Base-by-base conservation (phyloP, 169 alveolate genomes). In the Haemoproteus tartakovskyi region DNA sequence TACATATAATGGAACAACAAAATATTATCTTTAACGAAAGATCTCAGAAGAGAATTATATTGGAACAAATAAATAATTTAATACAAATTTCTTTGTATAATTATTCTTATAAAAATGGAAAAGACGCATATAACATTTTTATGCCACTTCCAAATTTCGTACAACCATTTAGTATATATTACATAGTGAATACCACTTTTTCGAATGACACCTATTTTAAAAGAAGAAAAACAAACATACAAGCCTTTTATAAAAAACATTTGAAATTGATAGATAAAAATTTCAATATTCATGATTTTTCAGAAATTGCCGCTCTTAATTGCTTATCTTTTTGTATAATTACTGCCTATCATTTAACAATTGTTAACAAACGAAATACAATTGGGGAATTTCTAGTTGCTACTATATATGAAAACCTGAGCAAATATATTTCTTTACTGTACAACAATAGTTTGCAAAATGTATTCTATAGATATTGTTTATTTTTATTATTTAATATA, bases 401-500 rank as follows among this genome's bases (percentile, higher is more conserved):
- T 26, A 4, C 57, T 0, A 56, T 74, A 56, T 74, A 74, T 37
- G 84, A 74, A 51, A 56, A 74, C 45, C 57, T 74, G 26, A 59
- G 48, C 19, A 74, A 74, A 16, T 74, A 74, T 60, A 60, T 74
- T 8, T 74, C 84, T 4, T 26, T 74, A 27, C 29, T 74, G 22
- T 74, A 74, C 57, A 74, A 74, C 51, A 74, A 74, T 50, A 74
- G 78, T 54, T 5, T 74, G 1, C 84, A 74, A 22, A 74, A 74
- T 30, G 43, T 74, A 0, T 74, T 74, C 37, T 74, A 56, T 48
- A 29, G 84, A 30, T 74, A 74, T 60, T 27, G 59, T 6, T 57
- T 74, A 33, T 51, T 74, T 11, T 37, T 74, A 21, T 48, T 74
- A 11, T 56, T 74, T 60, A 74, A 74, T 27, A 1, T 74, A 19